A percentile compares a stretch with the other conserved stretches of the same genome.
These are phyloP conservation scores for Aureococcus anophagefferens DNA, from an alignment of 108 stramenopile genomes.

Conservation along the genomic window DNA sequence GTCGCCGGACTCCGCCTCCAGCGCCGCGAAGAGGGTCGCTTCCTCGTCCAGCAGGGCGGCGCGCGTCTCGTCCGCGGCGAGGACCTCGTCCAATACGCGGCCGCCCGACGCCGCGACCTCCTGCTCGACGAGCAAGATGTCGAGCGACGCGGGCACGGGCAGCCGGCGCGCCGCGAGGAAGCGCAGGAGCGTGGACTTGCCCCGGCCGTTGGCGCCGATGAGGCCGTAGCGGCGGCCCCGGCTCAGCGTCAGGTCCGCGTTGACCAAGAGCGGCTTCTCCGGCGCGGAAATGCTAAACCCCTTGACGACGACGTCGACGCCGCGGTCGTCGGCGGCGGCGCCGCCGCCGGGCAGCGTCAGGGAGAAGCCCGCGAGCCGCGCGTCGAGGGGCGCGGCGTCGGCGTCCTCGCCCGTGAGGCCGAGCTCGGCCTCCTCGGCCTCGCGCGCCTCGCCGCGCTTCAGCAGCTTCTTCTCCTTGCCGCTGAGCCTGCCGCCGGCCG, in stretches of 20 bases:
- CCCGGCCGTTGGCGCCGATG: constrained; percentile 94
- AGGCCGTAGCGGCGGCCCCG: constrained; percentile 77
- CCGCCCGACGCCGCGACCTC: constrained; percentile 94
- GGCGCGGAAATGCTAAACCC: constrained; percentile 42
- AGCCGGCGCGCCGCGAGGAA: constrained; percentile 92
- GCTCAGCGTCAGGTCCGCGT: constrained; percentile 32
- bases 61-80: constrained; percentile 82
- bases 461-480: background rate
- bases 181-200: constrained; percentile 91
- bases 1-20: constrained; percentile 71
- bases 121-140: constrained; percentile 98
- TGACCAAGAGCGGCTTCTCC: constrained; percentile 38
- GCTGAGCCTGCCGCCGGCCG: background rate
- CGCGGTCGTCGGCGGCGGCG: constrained; percentile 19
- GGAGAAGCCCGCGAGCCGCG: background rate
- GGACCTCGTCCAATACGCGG: constrained; percentile 92
- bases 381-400: constrained; percentile 2
- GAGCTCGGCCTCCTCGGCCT: constrained; percentile 3
- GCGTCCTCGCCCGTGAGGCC: background rate
- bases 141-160: constrained; percentile 83
- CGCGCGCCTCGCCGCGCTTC: background rate
- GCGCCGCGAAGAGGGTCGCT: constrained; percentile 58
- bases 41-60: constrained; percentile 91
- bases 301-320: constrained; percentile 43
- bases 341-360: background rate